Conservation (phyloP, 1,284 basidiomycete species). For the Heliocybe sulcata region DNA sequence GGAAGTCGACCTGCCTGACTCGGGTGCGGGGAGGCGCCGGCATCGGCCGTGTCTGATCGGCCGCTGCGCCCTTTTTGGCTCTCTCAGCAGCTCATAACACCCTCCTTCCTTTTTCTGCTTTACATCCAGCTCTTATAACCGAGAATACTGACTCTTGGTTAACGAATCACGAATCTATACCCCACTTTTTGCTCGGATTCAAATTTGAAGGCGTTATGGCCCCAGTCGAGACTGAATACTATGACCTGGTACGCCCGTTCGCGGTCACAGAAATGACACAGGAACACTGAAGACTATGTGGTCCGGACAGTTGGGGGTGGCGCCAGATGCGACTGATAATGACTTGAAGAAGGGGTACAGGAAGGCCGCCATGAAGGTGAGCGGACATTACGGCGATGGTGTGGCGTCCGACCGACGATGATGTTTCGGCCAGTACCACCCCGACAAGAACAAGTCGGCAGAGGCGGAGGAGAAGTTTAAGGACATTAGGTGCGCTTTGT, state of each 20-base stretch:
- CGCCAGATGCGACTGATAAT: slow-evolving; percentile 52
- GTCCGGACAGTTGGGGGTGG: slow-evolving; percentile 35
- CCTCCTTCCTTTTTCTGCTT: neutral
- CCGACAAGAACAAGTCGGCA: slow-evolving; percentile 86
- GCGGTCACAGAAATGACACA: slow-evolving; percentile 2
- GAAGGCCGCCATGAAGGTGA: slow-evolving; percentile 89
- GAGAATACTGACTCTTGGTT: neutral
- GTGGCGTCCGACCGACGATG: neutral
- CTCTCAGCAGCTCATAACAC: neutral
- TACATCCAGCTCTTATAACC: neutral
- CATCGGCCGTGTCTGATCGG: neutral
- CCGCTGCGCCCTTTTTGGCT: neutral
- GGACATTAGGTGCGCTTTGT: slow-evolving; percentile 66
- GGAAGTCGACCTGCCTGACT: no score
- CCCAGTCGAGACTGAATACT: slow-evolving; percentile 42
- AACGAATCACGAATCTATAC: neutral
- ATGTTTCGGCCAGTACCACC: slow-evolving; percentile 64
- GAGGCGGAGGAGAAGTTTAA: slow-evolving; percentile 93
- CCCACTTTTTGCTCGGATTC: neutral
- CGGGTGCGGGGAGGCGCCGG: no score
- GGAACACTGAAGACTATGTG: neutral
- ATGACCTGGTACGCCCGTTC: slow-evolving; percentile 31
- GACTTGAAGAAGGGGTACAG: slow-evolving; percentile 94
- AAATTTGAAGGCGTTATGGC: slow-evolving; percentile 22
- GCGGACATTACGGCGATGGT: slow-evolving; percentile 5